Percentiles rank a stretch among this genome's conserved stretches.
phyloP scores from a whole-genome alignment of 257 asterid species.

The Handroanthus guayacan region DNA sequence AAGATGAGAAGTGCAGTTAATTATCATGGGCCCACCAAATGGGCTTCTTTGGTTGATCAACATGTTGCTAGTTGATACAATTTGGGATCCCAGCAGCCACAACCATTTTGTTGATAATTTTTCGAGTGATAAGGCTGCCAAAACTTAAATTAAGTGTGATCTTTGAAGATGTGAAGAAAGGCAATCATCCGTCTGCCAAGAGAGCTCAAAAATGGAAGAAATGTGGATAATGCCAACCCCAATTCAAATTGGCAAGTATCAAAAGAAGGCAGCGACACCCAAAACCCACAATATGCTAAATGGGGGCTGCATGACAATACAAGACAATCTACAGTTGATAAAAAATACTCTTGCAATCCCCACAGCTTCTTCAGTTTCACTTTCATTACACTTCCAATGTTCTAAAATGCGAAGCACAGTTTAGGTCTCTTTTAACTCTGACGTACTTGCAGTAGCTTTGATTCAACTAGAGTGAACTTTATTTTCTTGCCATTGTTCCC shows the following conservation, averaged over 20 bases:
- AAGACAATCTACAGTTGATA: background rate
- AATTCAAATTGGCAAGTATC: constrained; percentile 9
- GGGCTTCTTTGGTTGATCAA: constrained; percentile 10
- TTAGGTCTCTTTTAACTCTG: background rate
- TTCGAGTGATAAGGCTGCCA: constrained; percentile 5
- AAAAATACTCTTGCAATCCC: background rate
- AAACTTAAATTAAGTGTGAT: background rate
- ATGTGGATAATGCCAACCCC: background rate
- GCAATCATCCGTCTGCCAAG: background rate
- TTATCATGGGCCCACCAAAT: background rate
- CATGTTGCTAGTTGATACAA: background rate
- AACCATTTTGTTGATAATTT: background rate
- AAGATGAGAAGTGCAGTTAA: background rate
- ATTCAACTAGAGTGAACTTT: constrained; percentile 3
- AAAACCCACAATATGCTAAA: background rate
- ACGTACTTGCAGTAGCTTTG: background rate
- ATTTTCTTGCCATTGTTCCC: background rate
- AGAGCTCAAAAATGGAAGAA: constrained; percentile 28
- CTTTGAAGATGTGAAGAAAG: constrained; percentile 2
- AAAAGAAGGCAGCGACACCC: background rate
- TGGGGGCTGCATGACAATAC: background rate
- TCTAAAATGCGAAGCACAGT: constrained; percentile 9
- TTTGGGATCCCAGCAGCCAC: constrained; percentile 3
- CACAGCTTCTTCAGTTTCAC: constrained; percentile 1
- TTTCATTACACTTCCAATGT: background rate